phyloP scores from a whole-genome alignment of 2,329 filamentous ascomycete genomes.

The Aspergillus novofumigatus region DNA sequence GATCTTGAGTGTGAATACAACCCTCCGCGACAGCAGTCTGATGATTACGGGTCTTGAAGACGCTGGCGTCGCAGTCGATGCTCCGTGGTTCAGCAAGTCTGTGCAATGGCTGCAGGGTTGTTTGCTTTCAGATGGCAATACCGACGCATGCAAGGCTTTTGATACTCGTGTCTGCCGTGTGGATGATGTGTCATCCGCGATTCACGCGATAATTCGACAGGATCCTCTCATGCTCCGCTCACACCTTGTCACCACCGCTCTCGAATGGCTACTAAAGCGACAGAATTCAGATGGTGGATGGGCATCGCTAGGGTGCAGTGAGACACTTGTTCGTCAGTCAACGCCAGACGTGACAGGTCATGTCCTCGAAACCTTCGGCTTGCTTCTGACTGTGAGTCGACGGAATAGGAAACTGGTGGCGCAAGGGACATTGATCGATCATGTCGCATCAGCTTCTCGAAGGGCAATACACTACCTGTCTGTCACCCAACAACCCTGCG shows the following conservation, averaged over 20 bases:
- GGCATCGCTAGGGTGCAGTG: constrained; percentile 1
- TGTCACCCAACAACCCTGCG: too few relatives aligned
- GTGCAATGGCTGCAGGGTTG: too few relatives aligned
- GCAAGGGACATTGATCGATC: too few relatives aligned
- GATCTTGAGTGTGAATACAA: constrained; percentile 21
- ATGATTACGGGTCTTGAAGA: constrained; percentile 29
- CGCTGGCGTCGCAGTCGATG: neutral
- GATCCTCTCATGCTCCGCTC: constrained; percentile 7
- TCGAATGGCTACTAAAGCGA: constrained; percentile 32
- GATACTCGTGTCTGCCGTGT: constrained; percentile 25
- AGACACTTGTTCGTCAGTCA: too few relatives aligned
- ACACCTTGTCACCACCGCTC: constrained; percentile 7
- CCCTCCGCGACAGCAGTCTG: constrained; percentile 35
- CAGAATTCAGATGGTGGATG: constrained; percentile 37
- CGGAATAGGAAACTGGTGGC: too few relatives aligned
- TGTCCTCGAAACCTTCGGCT: too few relatives aligned
- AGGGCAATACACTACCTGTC: too few relatives aligned
- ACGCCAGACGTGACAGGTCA: too few relatives aligned
- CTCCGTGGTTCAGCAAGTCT: constrained; percentile 12
- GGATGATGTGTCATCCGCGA: constrained; percentile 30
- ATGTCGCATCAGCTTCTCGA: too few relatives aligned
- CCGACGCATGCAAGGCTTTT: constrained; percentile 16
- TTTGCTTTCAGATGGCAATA: too few relatives aligned
- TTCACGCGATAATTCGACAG: constrained; percentile 26
- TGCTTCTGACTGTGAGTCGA: too few relatives aligned